phyloP scores from a whole-genome alignment of 768 basidiomycete species.

The Mycena floridula region DNA sequence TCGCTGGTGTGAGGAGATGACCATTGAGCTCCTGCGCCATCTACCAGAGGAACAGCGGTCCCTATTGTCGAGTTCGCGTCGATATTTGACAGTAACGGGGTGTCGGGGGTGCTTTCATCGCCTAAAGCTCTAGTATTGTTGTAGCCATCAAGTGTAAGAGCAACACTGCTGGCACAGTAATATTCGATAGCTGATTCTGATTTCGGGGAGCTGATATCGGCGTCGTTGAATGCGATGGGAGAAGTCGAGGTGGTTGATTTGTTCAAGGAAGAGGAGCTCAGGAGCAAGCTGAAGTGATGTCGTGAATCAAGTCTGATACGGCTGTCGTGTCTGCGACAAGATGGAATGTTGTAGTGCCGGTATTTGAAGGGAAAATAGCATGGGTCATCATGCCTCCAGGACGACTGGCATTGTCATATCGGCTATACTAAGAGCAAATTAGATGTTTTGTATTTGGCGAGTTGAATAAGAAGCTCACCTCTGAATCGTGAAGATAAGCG shows the following conservation, averaged over 20 bases:
- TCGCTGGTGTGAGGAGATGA: no score
- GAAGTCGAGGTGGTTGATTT: slow-evolving; percentile 17
- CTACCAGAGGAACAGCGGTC: slow-evolving; percentile 48
- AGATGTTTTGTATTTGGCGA: neutral
- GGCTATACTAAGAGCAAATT: slow-evolving; percentile 22
- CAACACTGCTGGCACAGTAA: slow-evolving; percentile 60
- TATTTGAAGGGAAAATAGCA: slow-evolving; percentile 22
- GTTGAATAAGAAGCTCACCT: slow-evolving; percentile 21
- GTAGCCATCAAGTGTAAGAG: slow-evolving; percentile 58
- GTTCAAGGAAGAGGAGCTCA: slow-evolving; percentile 17
- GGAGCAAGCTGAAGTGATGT: slow-evolving; percentile 26
- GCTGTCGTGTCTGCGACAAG: slow-evolving; percentile 31
- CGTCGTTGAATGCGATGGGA: slow-evolving; percentile 21
- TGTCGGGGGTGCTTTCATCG: slow-evolving; percentile 33
- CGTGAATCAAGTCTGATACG: slow-evolving; percentile 21
- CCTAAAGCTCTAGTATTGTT: slow-evolving; percentile 52
- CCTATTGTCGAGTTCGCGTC: slow-evolving; percentile 63
- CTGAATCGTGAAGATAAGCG: slow-evolving; percentile 26
- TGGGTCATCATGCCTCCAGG: slow-evolving; percentile 27
- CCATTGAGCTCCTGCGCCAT: no score
- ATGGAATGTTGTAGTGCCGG: slow-evolving; percentile 23
- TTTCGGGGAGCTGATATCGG: slow-evolving; percentile 21
- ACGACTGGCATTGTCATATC: slow-evolving; percentile 23
- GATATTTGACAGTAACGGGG: slow-evolving; percentile 46
- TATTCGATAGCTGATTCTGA: slow-evolving; percentile 60